Conservation (phyloP, 768 basidiomycete species). For the Chalciporus chontae region DNA sequence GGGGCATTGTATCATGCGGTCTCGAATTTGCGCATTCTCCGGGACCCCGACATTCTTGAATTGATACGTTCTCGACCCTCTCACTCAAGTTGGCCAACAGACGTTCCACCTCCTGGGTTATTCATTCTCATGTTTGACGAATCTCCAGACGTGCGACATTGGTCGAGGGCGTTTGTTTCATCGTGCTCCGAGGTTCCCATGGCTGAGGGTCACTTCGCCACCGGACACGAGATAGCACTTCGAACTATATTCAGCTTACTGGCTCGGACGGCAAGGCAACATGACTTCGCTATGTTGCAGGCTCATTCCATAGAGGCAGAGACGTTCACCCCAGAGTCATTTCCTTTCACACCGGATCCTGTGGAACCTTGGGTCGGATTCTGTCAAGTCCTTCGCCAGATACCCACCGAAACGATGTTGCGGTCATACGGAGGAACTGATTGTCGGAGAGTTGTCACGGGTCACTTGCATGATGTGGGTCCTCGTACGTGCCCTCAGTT, state of each 20-base stretch:
- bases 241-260: conserved; percentile 34
- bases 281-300: not conserved
- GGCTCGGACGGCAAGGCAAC: conserved; percentile 9
- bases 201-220: conserved; percentile 42
- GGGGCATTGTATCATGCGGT: conserved; percentile 59
- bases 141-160: conserved; percentile 47
- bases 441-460: conserved; percentile 50
- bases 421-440: conserved; percentile 37
- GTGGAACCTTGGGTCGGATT: conserved; percentile 53
- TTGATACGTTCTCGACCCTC: conserved; percentile 25
- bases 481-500: conserved; percentile 46
- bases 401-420: conserved; percentile 45
- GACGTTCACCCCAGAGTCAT: conserved; percentile 1
- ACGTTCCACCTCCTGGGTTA: conserved; percentile 58
- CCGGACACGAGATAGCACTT: conserved; percentile 45
- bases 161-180: conserved; percentile 51
- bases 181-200: conserved; percentile 44
- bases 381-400: conserved; percentile 43
- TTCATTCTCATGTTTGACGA: conserved; percentile 56
- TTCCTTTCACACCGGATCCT: conserved; percentile 37
- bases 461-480: conserved; percentile 59
- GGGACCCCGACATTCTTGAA: conserved; percentile 44
- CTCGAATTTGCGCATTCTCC: conserved; percentile 57
- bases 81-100: conserved; percentile 48
- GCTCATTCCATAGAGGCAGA: conserved; percentile 4